These are phyloP conservation scores for Rutstroemia sp. DNA, from an alignment of 2,329 filamentous ascomycete species.

Conservation along the genomic window DNA sequence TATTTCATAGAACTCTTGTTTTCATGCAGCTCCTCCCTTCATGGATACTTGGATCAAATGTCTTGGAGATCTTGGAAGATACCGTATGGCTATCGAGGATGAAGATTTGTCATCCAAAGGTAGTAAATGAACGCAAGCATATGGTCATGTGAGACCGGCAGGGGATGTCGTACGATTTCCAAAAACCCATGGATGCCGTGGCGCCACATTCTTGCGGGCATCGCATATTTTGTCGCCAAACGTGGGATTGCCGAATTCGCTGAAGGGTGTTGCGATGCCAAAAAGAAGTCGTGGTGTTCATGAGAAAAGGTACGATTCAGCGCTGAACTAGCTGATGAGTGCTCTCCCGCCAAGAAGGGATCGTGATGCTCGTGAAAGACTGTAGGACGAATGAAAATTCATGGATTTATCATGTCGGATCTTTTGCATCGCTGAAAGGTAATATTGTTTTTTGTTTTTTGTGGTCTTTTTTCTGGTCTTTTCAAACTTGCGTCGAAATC, in stretches of 20 bases:
- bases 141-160: constrained; percentile 73
- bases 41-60: no score
- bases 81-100: no score
- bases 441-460: no score
- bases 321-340: constrained; percentile 40
- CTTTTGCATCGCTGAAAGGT: no score
- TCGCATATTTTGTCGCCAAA: constrained; percentile 73
- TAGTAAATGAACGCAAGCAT: constrained; percentile 92
- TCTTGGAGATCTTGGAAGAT: no score
- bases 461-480: no score
- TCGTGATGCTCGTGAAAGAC: constrained; percentile 55
- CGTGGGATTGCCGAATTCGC: constrained; percentile 60
- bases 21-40: no score
- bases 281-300: constrained; percentile 79
- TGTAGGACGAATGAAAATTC: constrained; percentile 34
- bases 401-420: no score
- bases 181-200: constrained; percentile 84
- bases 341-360: no score
- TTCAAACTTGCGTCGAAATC: no score
- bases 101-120: no score
- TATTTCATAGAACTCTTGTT: no score
- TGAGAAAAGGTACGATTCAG: constrained; percentile 74
- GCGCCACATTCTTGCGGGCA: constrained; percentile 92
- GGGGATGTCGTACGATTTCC: constrained; percentile 64
- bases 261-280: constrained; percentile 79